Conservation (phyloP, 306 rosid genomes). For the Abrus precatorius region DNA sequence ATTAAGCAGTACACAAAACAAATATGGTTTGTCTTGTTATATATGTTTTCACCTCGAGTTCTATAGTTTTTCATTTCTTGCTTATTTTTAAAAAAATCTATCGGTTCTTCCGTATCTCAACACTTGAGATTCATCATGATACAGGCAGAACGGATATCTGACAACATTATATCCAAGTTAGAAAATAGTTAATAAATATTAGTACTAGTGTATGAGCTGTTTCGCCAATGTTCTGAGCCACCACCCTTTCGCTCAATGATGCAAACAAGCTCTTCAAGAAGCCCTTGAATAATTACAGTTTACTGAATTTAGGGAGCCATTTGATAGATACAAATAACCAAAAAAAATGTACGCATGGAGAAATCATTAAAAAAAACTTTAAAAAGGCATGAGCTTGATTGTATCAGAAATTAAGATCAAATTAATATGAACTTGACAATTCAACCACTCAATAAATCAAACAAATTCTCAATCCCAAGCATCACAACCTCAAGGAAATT, state of each 20-base stretch:
- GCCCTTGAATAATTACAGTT: neutral
- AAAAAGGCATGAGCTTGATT: conserved; percentile 42
- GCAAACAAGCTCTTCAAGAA: conserved; percentile 28
- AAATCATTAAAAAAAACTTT: neutral
- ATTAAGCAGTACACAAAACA: neutral
- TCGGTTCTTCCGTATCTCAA: neutral
- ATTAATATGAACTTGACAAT: conserved; percentile 36
- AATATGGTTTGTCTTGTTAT: neutral
- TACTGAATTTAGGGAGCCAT: neutral
- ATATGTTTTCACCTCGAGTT: neutral
- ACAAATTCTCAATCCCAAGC: conserved; percentile 22
- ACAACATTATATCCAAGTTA: conserved; percentile 4
- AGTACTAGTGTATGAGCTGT: conserved; percentile 19
- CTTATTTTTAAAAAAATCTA: no score
- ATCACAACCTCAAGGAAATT: conserved; percentile 7
- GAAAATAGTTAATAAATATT: conserved; percentile 1
- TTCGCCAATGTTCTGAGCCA: conserved; percentile 1
- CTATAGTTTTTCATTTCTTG: neutral
- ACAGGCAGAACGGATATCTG: neutral
- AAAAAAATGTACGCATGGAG: neutral
- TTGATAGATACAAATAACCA: conserved; percentile 1
- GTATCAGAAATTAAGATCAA: conserved; percentile 41
- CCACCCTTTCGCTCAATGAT: conserved; percentile 34
- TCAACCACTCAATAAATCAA: conserved; percentile 32
- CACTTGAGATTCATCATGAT: conserved; percentile 9